Conservation (phyloP, 441 rosid species). For the Cnidoscolus chayamansa region DNA sequence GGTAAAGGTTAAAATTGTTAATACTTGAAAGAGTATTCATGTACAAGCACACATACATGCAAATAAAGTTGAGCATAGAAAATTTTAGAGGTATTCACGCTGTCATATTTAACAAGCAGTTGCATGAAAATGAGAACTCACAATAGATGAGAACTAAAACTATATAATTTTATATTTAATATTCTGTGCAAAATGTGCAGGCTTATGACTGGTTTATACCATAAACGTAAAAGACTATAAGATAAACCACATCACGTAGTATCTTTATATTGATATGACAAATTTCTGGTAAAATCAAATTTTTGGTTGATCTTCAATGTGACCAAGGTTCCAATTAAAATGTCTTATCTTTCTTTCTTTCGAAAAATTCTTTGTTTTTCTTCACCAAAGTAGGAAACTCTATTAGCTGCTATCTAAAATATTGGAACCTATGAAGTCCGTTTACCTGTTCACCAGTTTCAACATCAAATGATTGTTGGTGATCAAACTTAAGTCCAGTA, state of each 20-base stretch:
- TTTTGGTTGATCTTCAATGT: background rate
- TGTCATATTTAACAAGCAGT: too few relatives aligned
- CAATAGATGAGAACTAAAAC: too few relatives aligned
- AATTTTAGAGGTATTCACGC: too few relatives aligned
- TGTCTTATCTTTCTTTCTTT: background rate
- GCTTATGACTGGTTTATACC: too few relatives aligned
- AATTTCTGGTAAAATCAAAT: background rate
- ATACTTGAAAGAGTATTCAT: too few relatives aligned
- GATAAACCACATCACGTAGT: background rate
- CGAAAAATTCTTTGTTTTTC: background rate
- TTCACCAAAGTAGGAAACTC: slow-evolving; percentile 1
- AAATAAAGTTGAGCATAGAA: too few relatives aligned
- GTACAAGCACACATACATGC: too few relatives aligned
- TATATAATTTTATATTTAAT: too few relatives aligned
- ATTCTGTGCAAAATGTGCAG: too few relatives aligned
- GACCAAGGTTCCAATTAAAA: background rate
- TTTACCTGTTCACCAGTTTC: slow-evolving; percentile 95
- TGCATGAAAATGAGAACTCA: too few relatives aligned
- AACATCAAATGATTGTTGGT: slow-evolving; percentile 67
- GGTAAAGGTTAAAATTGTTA: too few relatives aligned
- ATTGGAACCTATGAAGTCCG: slow-evolving; percentile 3
- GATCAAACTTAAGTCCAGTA: slow-evolving; percentile 76
- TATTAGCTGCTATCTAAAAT: background rate
- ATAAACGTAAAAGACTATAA: background rate
- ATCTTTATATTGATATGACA: background rate